Evolutionary conservation across 768 basidiomycete genomes (phyloP).

Genomic region (Leccinum barrowsii): DNA sequence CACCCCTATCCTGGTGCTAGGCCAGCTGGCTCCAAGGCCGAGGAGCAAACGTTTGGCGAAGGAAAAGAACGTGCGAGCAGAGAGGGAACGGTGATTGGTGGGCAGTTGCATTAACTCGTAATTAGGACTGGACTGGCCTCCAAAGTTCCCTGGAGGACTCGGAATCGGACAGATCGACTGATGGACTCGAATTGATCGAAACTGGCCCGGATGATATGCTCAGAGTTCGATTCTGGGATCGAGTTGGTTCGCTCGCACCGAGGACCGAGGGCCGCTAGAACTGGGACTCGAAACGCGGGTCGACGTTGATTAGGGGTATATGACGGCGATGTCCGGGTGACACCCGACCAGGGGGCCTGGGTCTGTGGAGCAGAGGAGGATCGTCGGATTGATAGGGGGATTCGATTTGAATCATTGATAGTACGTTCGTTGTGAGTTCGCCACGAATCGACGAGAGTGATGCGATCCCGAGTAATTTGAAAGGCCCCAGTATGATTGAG

Average conservation of each 20-base stretch:
- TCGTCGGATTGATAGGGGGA: not conserved
- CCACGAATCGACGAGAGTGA: not conserved
- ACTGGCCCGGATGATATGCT: not conserved
- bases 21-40: not conserved
- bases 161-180: not conserved
- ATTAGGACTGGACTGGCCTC: not conserved
- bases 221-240: not conserved
- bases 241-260: not conserved
- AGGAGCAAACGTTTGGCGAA: not conserved
- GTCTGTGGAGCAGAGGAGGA: not conserved
- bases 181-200: not conserved
- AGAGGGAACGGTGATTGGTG: not conserved
- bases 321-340: not conserved
- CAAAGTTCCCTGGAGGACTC: not conserved
- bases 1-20: not conserved
- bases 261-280: not conserved
- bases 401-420: not conserved
- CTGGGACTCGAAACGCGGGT: not conserved
- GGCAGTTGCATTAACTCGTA: too few relatives aligned
- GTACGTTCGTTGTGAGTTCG: not conserved
- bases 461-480: not conserved
- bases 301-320: not conserved
- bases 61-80: not conserved
- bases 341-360: not conserved
- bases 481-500: not conserved